Evolutionary conservation across 2,329 filamentous ascomycete species (phyloP).

Genomic region (Apiospora malaysiana): DNA sequence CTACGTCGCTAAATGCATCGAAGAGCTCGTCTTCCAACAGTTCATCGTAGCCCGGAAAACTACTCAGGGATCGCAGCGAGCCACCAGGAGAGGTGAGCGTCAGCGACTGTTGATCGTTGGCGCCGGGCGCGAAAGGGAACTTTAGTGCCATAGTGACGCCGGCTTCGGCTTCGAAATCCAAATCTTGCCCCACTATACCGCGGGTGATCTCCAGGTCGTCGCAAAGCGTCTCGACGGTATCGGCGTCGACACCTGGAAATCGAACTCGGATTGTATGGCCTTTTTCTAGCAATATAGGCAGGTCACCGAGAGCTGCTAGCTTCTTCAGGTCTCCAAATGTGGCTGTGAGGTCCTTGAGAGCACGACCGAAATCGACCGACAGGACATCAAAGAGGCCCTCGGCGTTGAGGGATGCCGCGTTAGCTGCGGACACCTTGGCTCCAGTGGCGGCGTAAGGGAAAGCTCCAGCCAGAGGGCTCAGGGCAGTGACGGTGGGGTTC

Average conservation of each 20-base stretch:
- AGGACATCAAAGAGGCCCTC: conserved; percentile 85
- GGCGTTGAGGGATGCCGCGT: conserved; percentile 72
- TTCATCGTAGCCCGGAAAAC: conserved; percentile 42
- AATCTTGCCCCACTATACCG: conserved; percentile 79
- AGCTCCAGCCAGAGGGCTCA: conserved; percentile 71
- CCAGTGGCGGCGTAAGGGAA: conserved; percentile 54
- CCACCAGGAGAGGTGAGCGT: conserved; percentile 53
- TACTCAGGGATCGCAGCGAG: conserved; percentile 50
- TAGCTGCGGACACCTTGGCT: conserved; percentile 46
- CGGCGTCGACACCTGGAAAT: conserved; percentile 88
- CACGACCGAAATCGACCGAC: conserved; percentile 85
- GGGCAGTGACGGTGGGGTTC: conserved; percentile 86
- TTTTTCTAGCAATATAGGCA: conserved; percentile 78
- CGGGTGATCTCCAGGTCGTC: conserved; percentile 84
- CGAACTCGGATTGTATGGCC: conserved; percentile 75
- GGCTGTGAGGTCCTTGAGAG: conserved; percentile 80
- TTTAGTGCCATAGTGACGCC: conserved; percentile 77
- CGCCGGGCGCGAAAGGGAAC: conserved; percentile 82
- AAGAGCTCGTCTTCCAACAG: conserved; percentile 50
- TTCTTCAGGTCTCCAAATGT: conserved; percentile 82
- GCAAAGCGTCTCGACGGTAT: conserved; percentile 82
- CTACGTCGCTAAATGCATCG: conserved; percentile 44
- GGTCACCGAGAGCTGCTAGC: conserved; percentile 77
- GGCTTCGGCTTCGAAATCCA: conserved; percentile 69
- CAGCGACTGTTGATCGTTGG: conserved; percentile 32